Percentiles rank a stretch among this genome's conserved stretches.
Conservation (phyloP, 169 alveolate genomes). For the Cryptosporidium xiaoi region DNA sequence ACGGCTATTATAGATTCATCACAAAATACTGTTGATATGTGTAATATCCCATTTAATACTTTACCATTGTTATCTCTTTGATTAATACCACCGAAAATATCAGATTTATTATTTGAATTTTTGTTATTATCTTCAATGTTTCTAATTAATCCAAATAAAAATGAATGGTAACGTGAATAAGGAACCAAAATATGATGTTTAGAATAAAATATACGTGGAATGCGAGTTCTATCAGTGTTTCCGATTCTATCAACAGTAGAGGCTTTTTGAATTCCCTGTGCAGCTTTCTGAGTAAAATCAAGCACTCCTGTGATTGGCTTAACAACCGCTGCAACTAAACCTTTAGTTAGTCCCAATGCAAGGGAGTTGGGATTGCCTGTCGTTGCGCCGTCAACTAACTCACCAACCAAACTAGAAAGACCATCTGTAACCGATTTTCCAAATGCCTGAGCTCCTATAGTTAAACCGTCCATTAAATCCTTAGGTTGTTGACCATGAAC, state of each 20-base stretch:
- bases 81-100: neutral
- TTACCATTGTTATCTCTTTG: neutral
- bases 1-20: conserved; percentile 60
- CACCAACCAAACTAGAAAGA: conserved; percentile 78
- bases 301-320: conserved; percentile 82
- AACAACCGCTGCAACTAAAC: conserved; percentile 80
- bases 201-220: conserved; percentile 52
- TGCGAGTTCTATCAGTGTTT: conserved; percentile 33
- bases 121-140: conserved; percentile 7
- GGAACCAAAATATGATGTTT: conserved; percentile 37
- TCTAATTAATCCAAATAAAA: conserved; percentile 18
- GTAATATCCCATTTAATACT: conserved; percentile 24
- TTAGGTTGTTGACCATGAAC: conserved; percentile 79
- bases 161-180: conserved; percentile 37
- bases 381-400: conserved; percentile 66
- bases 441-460: conserved; percentile 81
- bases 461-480: conserved; percentile 80
- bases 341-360: conserved; percentile 79
- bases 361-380: conserved; percentile 74
- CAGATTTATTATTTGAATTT: neutral
- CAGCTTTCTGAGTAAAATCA: conserved; percentile 81
- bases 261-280: conserved; percentile 80
- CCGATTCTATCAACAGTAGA: conserved; percentile 67
- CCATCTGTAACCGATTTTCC: conserved; percentile 82
- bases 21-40: conserved; percentile 31